Evolutionary conservation across 768 basidiomycete species (phyloP), one percentile per base, ranked within the genome.

Genomic region (Boletus reticuloceps): DNA sequence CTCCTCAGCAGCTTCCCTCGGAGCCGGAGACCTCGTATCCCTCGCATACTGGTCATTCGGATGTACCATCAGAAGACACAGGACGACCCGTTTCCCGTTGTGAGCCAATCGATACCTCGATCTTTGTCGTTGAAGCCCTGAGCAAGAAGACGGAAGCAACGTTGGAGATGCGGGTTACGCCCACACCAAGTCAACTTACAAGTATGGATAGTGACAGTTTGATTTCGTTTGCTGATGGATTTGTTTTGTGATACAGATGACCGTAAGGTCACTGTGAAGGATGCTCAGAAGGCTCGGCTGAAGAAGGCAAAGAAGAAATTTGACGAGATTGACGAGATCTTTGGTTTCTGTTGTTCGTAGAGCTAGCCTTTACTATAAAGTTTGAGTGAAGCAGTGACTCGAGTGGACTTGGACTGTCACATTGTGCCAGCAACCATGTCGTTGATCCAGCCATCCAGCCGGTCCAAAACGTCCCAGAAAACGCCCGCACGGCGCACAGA

Each of bases 401-500:
- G 27, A 29, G 27, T 29, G 27, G n/a, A 39, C 38, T 25, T 43
- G 25, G 7, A 32, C 7, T 22, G 11, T 7, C 19, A 37, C 13
- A 34, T 38, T 6, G 39, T 12, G 6, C 16, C 19, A 51, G 22
- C 9, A n/a, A 46, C 51, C 54, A 79, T 84, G 80, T 80, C 83
- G n/a, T 71, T 76, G 56, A 77, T 80, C 40, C 73, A 74, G 10
- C 76, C 78, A 42, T 69, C 64, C 56, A 69, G 63, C 41, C 75
- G 73, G 10, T 57, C 76, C 39, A 77, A 67, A 69, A 73, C 50
- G 6, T 58, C 69, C 37, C 57, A 61, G 20, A 91, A 90, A 72
- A 76, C 75, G 6, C 79, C 80, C 17, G 78, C 77, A 38, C 76
- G 78, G 16, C 79, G 81, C 45, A 73, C 78, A 27, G 86, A 91